These are phyloP conservation scores for Aureobasidium zeae DNA, from an alignment of 2,329 filamentous ascomycete species.

Conservation along the genomic window DNA sequence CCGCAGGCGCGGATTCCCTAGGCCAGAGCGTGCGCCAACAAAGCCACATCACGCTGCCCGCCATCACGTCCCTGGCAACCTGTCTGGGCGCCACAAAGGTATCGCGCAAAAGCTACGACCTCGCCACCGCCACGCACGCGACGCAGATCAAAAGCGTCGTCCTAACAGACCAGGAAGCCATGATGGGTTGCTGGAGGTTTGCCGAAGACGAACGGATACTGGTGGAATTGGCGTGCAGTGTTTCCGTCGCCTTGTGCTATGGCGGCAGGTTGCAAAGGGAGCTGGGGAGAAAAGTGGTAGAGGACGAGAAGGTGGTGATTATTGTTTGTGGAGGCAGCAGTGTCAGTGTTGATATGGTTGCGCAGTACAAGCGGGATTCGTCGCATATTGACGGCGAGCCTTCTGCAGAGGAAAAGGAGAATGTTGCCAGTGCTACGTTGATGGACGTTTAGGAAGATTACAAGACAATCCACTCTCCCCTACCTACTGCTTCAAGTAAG, in stretches of 20 bases:
- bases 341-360: constrained; percentile 43
- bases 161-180: constrained; percentile 67
- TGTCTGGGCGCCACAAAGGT: constrained; percentile 67
- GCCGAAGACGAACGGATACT: constrained; percentile 73
- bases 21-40: constrained; percentile 50
- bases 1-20: constrained; percentile 62
- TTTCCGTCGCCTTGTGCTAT: constrained; percentile 62
- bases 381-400: constrained; percentile 20
- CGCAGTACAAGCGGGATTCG: constrained; percentile 39
- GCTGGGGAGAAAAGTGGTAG: constrained; percentile 53
- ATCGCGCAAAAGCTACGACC: constrained; percentile 56
- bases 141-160: constrained; percentile 52
- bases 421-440: constrained; percentile 17
- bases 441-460: constrained; percentile 1
- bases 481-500: too few relatives aligned
- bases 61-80: constrained; percentile 67
- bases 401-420: constrained; percentile 3
- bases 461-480: too few relatives aligned
- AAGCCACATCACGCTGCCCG: constrained; percentile 49
- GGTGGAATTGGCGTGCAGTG: constrained; percentile 79
- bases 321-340: constrained; percentile 66
- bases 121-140: constrained; percentile 44
- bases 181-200: constrained; percentile 64
- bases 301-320: constrained; percentile 65
- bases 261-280: constrained; percentile 51